A percentile compares a stretch with the other conserved stretches of the same genome.
Conservation (phyloP, 441 rosid genomes). For the Mallotus japonicus region DNA sequence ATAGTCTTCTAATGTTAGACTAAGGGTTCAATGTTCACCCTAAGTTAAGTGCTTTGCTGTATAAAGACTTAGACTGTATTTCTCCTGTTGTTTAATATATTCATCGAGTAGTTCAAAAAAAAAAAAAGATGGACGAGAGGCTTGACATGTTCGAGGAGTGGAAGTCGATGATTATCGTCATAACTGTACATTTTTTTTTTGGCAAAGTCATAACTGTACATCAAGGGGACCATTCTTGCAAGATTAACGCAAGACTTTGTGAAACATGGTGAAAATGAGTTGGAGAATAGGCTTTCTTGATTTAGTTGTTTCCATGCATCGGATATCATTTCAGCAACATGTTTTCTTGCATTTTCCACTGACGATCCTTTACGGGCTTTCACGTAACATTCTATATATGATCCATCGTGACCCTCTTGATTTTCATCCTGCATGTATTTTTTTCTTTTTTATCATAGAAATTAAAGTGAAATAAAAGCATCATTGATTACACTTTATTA, state of each 20-base stretch:
- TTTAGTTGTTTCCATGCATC: conserved; percentile 51
- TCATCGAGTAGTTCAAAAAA: no score
- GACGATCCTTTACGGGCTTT: conserved; percentile 34
- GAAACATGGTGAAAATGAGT: conserved; percentile 34
- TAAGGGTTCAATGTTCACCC: no score
- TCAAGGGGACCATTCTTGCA: conserved; percentile 62
- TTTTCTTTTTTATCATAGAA: background rate
- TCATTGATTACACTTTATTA: no score
- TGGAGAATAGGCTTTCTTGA: conserved; percentile 34
- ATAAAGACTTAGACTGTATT: no score
- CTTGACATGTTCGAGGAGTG: conserved; percentile 36
- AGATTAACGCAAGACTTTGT: conserved; percentile 39
- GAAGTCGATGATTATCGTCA: conserved; percentile 38
- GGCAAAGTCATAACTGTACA: conserved; percentile 50
- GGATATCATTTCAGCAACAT: conserved; percentile 33
- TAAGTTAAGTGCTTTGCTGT: no score
- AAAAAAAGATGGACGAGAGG: conserved; percentile 15
- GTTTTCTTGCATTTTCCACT: conserved; percentile 27
- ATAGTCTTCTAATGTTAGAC: no score
- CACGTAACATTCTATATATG: conserved; percentile 45
- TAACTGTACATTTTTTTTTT: conserved; percentile 55
- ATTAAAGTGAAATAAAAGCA: background rate
- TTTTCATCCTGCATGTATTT: conserved; percentile 37
- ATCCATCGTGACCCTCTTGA: conserved; percentile 49
- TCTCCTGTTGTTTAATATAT: no score